Evolutionary conservation across 2,329 filamentous ascomycete species (phyloP).

Genomic region (Pseudogymnoascus sp.): DNA sequence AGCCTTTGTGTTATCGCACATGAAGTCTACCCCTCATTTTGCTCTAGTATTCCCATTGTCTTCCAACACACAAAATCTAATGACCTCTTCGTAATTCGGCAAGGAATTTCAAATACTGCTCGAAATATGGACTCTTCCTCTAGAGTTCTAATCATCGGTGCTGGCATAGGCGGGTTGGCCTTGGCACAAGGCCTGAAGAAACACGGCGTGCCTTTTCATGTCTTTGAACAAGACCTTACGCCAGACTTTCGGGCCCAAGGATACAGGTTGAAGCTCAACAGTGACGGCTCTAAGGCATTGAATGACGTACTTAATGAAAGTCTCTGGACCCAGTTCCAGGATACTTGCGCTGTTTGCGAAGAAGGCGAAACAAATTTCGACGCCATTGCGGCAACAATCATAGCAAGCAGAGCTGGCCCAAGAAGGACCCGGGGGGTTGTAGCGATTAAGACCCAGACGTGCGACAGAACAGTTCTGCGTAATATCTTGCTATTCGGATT

Average conservation of each 20-base stretch:
- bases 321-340: constrained; percentile 18
- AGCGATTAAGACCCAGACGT: constrained; percentile 10
- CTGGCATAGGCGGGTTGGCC: constrained; percentile 30
- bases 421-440: constrained; percentile 7
- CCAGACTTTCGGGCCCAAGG: constrained; percentile 29
- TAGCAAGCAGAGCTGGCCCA: neutral
- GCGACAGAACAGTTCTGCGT: constrained; percentile 31
- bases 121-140: neutral
- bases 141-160: constrained; percentile 31
- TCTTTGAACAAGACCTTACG: constrained; percentile 31
- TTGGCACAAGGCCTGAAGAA: constrained; percentile 32
- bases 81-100: neutral
- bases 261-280: constrained; percentile 30
- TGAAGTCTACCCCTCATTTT: neutral
- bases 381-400: constrained; percentile 13
- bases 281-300: constrained; percentile 21
- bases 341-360: constrained; percentile 17
- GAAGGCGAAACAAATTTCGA: constrained; percentile 13
- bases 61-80: neutral
- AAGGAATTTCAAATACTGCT: neutral
- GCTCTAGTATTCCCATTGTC: neutral
- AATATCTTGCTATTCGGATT: constrained; percentile 27
- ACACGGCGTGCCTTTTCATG: constrained; percentile 28
- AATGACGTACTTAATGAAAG: constrained; percentile 13
- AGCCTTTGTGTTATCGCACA: neutral